Conservation (phyloP, 2,329 filamentous ascomycete genomes). For the Penicillium sp. region DNA sequence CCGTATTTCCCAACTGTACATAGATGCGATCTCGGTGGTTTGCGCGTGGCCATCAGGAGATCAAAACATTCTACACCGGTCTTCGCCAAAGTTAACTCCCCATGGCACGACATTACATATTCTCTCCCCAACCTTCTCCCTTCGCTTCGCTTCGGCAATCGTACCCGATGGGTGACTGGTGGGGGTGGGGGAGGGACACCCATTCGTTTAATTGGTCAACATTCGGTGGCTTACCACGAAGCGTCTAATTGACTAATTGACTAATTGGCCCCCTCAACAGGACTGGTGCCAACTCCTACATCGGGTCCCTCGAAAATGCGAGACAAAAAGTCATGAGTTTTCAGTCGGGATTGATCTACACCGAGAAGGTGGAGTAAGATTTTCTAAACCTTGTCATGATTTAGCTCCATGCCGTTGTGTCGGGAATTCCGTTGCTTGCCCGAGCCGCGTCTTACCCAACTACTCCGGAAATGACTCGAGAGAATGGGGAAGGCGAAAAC, state of each 20-base stretch:
- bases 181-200: neutral
- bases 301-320: neutral
- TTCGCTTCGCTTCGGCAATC: conserved; percentile 2
- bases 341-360: conserved; percentile 2
- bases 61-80: neutral
- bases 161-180: neutral
- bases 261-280: neutral
- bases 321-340: neutral
- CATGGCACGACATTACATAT: neutral
- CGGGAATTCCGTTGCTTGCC: neutral
- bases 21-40: neutral
- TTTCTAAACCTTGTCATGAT: conserved; percentile 2
- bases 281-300: neutral
- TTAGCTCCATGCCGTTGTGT: neutral
- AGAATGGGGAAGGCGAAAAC: neutral
- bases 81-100: neutral
- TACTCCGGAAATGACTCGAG: neutral
- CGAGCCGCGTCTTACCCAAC: conserved; percentile 2
- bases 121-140: neutral
- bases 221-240: neutral
- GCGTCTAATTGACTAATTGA: neutral
- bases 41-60: neutral
- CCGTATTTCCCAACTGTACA: neutral
- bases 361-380: conserved; percentile 2
- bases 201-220: neutral